Percentiles rank a stretch among this genome's conserved stretches.
Evolutionary conservation across 2,329 filamentous ascomycete genomes (phyloP).

Genomic region (Aspergillus pseudoterreus): DNA sequence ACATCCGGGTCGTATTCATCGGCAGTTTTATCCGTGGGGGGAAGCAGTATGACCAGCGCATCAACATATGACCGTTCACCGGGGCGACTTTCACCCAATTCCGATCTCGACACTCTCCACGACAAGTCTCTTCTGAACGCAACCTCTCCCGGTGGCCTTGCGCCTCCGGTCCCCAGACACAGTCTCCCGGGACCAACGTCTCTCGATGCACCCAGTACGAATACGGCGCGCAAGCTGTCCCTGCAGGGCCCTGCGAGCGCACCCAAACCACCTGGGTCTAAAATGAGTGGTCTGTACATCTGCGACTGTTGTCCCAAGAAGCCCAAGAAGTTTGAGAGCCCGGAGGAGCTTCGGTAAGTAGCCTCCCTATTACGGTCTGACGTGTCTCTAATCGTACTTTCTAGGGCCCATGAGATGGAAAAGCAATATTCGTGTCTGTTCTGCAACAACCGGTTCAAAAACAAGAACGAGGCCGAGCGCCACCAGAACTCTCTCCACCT

Average conservation of each 20-base stretch:
- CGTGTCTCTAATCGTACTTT: neutral
- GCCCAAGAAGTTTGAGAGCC: conserved; percentile 87
- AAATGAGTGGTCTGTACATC: conserved; percentile 61
- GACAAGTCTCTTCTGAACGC: conserved; percentile 49
- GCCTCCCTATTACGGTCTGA: neutral
- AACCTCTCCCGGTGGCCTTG: conserved; percentile 44
- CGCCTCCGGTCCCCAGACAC: conserved; percentile 35
- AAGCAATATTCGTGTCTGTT: conserved; percentile 94
- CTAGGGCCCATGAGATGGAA: conserved; percentile 81
- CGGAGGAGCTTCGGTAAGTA: conserved; percentile 74
- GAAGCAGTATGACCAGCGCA: conserved; percentile 64
- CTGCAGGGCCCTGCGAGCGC: conserved; percentile 32
- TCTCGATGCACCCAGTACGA: conserved; percentile 38
- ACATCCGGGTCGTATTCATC: conserved; percentile 60
- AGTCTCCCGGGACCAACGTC: conserved; percentile 32
- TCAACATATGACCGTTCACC: conserved; percentile 62
- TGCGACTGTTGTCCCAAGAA: conserved; percentile 98
- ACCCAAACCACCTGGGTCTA: conserved; percentile 35
- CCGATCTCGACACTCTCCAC: conserved; percentile 52
- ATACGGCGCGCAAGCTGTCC: conserved; percentile 47
- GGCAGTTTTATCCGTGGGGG: conserved; percentile 55
- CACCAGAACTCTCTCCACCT: conserved; percentile 95
- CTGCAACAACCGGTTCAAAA: conserved; percentile 95
- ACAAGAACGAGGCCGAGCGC: conserved; percentile 96
- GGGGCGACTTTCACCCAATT: conserved; percentile 55